Base-by-base conservation (phyloP, 2,329 filamentous ascomycete species). In the Periconia sp. region DNA sequence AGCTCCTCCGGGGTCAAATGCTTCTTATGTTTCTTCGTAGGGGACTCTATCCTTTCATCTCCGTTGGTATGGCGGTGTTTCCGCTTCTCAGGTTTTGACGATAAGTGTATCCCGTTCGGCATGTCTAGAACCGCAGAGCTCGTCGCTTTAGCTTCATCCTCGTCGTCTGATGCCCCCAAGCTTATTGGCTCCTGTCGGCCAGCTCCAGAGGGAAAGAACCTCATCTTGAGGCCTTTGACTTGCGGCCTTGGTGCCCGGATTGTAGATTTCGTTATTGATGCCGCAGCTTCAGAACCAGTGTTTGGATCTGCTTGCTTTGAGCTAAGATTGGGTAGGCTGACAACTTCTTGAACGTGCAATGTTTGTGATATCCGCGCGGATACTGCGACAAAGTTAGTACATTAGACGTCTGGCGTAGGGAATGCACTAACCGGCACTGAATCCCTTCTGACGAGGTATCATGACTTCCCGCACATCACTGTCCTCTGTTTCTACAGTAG, bases 161-260 rank as follows among this genome's bases (percentile, higher is more conserved):
- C 76, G 35, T 63, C 66, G 12, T 73, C 73, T 5, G 66, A 70
- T 16, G 65, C 68, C 10, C 59, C 79, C 55, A 75, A 68, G 13
- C 45, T 70, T 18, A 70, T 77, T 21, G 65, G 66, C 21, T 70
- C 69, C 18, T 74, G 75, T 9, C 58, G 45, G 4, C 76, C 76
- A 51, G 78, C 78, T 11, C 87, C 87, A 31, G 86, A 80, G 1
- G 87, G 87, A 40, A 79, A 78, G 67, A 81, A 90, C 23, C 87
- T 81, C 68, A 84, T 80, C 57, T 79, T 83, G 40, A 92, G 71
- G 5, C 83, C 85, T 57, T 80, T 77, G 1, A 88, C 86, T 64
- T 91, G 88, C 32, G 80, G 74, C 46, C 85, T 80, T 35, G 82
- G 74, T 1, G 77, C 66, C 46, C 75, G 81, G 43, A 78, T 73